Percentiles rank a stretch among this genome's conserved stretches.
phyloP scores from a whole-genome alignment of 2,329 filamentous ascomycete genomes.

The Colletotrichum sp. region DNA sequence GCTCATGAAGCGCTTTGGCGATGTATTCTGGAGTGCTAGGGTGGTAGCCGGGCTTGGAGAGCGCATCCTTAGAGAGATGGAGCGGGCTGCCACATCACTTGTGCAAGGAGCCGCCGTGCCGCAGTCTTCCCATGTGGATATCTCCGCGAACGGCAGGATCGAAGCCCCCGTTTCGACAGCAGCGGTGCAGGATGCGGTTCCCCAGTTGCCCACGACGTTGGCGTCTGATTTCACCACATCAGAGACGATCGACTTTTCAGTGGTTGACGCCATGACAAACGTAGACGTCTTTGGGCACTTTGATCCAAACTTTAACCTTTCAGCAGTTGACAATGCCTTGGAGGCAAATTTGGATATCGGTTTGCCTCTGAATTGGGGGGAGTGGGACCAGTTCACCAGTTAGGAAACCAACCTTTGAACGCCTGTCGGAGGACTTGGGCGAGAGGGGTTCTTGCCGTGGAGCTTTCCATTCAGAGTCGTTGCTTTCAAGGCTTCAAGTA shows the following conservation, averaged over 20 bases:
- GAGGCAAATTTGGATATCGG: slow-evolving; percentile 61
- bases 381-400: slow-evolving; percentile 42
- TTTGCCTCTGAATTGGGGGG: slow-evolving; percentile 56
- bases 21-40: slow-evolving; percentile 62
- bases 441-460: not conserved
- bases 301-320: slow-evolving; percentile 59
- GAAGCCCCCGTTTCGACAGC: not conserved
- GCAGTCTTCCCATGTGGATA: not conserved
- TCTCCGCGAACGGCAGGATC: not conserved
- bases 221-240: slow-evolving; percentile 24
- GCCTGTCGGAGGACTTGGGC: not conserved
- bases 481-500: not conserved
- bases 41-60: slow-evolving; percentile 61
- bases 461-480: not conserved
- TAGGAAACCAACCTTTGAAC: not conserved
- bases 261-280: slow-evolving; percentile 49
- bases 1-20: slow-evolving; percentile 56
- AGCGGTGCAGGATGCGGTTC: slow-evolving; percentile 19
- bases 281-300: slow-evolving; percentile 62
- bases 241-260: slow-evolving; percentile 42
- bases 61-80: slow-evolving; percentile 61
- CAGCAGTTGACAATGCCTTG: slow-evolving; percentile 58
- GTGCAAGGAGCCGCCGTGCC: slow-evolving; percentile 8
- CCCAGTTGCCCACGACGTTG: not conserved
- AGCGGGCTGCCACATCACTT: slow-evolving; percentile 55